Percentiles rank a stretch among this genome's conserved stretches.
Conservation (phyloP, 148 eudicot genomes). For the Rhododendron williamsianum region DNA sequence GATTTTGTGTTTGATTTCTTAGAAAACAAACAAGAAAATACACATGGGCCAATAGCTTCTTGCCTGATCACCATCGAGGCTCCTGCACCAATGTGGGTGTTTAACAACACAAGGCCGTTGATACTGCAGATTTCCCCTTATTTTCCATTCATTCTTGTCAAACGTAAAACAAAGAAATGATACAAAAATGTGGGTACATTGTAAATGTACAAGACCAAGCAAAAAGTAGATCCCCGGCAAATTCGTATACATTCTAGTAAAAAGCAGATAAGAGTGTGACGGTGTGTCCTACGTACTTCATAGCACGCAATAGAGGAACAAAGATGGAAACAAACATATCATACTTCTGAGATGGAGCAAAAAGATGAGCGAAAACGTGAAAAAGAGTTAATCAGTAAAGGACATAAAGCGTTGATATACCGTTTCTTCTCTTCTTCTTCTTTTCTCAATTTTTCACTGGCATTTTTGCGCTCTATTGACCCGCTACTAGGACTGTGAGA, state of each 20-base stretch:
- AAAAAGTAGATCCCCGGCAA: not conserved
- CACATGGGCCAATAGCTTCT: not conserved
- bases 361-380: slow-evolving; percentile 4
- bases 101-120: not conserved
- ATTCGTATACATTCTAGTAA: not conserved
- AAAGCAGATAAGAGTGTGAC: not conserved
- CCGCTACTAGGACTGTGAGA: slow-evolving; percentile 57
- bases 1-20: not conserved
- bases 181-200: not conserved
- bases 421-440: slow-evolving; percentile 85
- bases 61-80: not conserved
- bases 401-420: slow-evolving; percentile 29
- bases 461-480: slow-evolving; percentile 51
- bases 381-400: slow-evolving; percentile 4
- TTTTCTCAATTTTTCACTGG: slow-evolving; percentile 61
- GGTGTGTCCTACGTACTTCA: not conserved
- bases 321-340: not conserved
- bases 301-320: not conserved
- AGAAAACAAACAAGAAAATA: not conserved
- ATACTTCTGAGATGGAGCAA: not conserved
- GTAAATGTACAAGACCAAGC: not conserved
- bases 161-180: not conserved
- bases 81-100: not conserved
- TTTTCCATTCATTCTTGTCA: not conserved
- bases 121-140: not conserved